Percentiles rank a stretch among this genome's conserved stretches.
These are phyloP conservation scores for Arxiozyma telluris DNA, from an alignment of 1,139 yeast genomes.

Conservation along the genomic window DNA sequence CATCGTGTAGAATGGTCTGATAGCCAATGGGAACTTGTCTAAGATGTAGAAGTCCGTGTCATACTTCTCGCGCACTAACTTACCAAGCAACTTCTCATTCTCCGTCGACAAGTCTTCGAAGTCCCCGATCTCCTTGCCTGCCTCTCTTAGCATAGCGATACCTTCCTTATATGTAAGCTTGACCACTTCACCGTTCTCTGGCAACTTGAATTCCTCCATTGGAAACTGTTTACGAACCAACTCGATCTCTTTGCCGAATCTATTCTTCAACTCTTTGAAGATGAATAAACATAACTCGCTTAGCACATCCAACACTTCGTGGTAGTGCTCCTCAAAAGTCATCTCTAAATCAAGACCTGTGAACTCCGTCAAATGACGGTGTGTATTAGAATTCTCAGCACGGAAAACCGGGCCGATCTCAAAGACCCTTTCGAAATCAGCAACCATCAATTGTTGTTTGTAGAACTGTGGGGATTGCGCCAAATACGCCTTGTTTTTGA, in stretches of 20 bases:
- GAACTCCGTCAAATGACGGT: constrained; percentile 98
- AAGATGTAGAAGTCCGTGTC: constrained; percentile 95
- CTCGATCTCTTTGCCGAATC: constrained; percentile 79
- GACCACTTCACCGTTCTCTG: constrained; percentile 84
- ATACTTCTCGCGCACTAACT: constrained; percentile 82
- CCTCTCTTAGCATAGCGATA: constrained; percentile 74
- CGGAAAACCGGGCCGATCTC: constrained; percentile 98
- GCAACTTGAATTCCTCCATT: constrained; percentile 92
- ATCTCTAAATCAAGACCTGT: constrained; percentile 95
- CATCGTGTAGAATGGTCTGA: constrained; percentile 99
- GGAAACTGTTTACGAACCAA: constrained; percentile 92
- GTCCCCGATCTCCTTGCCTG: constrained; percentile 68
- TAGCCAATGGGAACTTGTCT: constrained; percentile 94
- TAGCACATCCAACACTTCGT: constrained; percentile 80
- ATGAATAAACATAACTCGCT: constrained; percentile 83
- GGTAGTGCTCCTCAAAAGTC: constrained; percentile 97
- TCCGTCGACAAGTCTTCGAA: constrained; percentile 88
- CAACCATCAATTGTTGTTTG: constrained; percentile 96
- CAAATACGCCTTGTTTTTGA: constrained; percentile 83
- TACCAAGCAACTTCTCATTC: constrained; percentile 88
- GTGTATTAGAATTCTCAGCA: constrained; percentile 98
- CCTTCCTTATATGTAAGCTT: constrained; percentile 87
- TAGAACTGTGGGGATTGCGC: constrained; percentile 98
- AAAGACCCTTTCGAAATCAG: constrained; percentile 91
- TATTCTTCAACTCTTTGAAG: constrained; percentile 68